Evolutionary conservation across 106 monocot species (phyloP).

Genomic region (Phalaenopsis aphrodite): DNA sequence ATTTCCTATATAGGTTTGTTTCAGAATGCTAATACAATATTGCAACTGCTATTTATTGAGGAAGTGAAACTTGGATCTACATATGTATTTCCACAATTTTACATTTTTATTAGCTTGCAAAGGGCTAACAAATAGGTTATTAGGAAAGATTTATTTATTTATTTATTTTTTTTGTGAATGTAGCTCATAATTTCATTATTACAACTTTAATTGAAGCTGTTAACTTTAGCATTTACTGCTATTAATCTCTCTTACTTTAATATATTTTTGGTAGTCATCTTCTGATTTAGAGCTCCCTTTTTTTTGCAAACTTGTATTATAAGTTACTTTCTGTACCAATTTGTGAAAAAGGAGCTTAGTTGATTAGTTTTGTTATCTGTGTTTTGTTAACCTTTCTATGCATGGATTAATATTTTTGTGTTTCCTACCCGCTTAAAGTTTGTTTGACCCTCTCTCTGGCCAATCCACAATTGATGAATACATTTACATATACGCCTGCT

Average conservation of each 20-base stretch:
- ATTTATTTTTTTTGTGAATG: neutral
- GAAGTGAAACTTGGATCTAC: neutral
- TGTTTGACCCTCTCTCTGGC: neutral
- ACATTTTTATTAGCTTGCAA: neutral
- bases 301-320: neutral
- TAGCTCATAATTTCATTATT: neutral
- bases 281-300: neutral
- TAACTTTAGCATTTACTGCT: neutral
- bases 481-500: neutral
- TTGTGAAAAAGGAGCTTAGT: neutral
- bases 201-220: neutral
- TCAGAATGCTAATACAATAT: neutral
- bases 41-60: neutral
- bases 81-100: neutral
- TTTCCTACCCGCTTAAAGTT: neutral
- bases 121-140: neutral
- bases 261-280: neutral
- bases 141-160: neutral
- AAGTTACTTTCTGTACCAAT: neutral
- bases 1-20: neutral
- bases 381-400: too few relatives aligned
- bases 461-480: neutral
- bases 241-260: neutral
- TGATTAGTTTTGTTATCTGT: neutral
- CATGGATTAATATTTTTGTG: neutral